Evolutionary conservation across 2,329 filamentous ascomycete species (phyloP), one percentile per base, ranked within the genome.

Genomic region (Cytospora paraplurivora): DNA sequence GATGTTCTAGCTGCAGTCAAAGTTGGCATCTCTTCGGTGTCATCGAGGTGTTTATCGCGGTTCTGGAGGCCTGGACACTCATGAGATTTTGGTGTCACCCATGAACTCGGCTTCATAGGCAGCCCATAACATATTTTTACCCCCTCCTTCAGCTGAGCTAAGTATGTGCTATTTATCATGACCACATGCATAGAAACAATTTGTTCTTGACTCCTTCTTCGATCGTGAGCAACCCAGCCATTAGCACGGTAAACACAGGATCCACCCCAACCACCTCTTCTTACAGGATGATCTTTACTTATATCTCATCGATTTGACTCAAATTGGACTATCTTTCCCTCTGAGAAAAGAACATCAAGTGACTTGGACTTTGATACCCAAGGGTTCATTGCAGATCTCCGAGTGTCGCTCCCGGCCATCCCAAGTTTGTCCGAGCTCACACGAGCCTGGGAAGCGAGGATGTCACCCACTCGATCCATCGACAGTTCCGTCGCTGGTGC

Each of bases 401-500:
- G 32, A 55, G 11, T 34, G 50, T 37, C 13, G 11, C 12, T 34
- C 19, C n/a, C 19, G 32, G 34, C 51, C 37, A 41, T 12, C 44
- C 32, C 58, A 55, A 37, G 35, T 33, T n/a, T 49, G 27, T 34
- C 37, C 19, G 38, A 49, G 47, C 50, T 38, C 13, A 37, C 19
- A 55, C n/a, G 15, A 19, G 37, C 27, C 47, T 37, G 21, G 38
- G 37, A 44, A 55, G 38, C 19, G 32, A 61, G 51, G 38, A 61
- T 61, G 58, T 55, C 58, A n/a, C 51, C 58, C 38, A 54, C 51
- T 49, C 58, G 27, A 19, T 61, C 58, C 6, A 49, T 61, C 32
- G 51, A 61, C 51, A 38, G 51, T 17, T 61, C 58, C 19, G 34
- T 61, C 10, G 13, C 47, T 33, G 37, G 51, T 33, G 13, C 58